phyloP scores from a whole-genome alignment of 257 asterid genomes.

The Capsicum baccatum region DNA sequence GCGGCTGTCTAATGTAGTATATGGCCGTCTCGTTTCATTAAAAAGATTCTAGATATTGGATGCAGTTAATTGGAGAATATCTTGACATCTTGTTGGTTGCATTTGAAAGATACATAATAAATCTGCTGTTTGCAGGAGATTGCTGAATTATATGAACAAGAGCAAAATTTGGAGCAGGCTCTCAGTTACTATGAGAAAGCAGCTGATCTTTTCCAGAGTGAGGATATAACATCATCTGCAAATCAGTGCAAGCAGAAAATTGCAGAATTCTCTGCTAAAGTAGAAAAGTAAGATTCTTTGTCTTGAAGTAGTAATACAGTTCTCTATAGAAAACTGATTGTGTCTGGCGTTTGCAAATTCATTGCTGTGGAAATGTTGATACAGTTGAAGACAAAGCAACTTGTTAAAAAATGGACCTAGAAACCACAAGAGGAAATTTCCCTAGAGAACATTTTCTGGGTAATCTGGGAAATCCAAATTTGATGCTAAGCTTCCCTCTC shows the following conservation, averaged over 20 bases:
- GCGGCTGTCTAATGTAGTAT: not conserved
- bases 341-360: constrained; percentile 5
- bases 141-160: constrained; percentile 87
- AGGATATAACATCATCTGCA: constrained; percentile 75
- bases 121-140: constrained; percentile 67
- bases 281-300: constrained; percentile 69
- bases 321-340: not conserved
- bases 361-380: constrained; percentile 16
- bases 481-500: not conserved
- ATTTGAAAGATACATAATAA: not conserved
- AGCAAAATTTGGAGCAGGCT: constrained; percentile 75
- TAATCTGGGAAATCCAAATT: not conserved
- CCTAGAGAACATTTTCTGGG: not conserved
- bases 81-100: not conserved
- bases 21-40: not conserved
- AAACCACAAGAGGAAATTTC: not conserved
- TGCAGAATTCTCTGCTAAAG: constrained; percentile 83
- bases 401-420: not conserved
- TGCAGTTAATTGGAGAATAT: not conserved
- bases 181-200: constrained; percentile 79
- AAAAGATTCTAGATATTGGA: not conserved
- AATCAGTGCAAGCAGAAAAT: constrained; percentile 93
- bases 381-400: constrained; percentile 5
- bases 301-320: not conserved
- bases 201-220: constrained; percentile 42